A percentile compares a stretch with the other conserved stretches of the same genome.
These are phyloP conservation scores for Narthecium ossifragum DNA, from an alignment of 106 monocot species.

Conservation along the genomic window DNA sequence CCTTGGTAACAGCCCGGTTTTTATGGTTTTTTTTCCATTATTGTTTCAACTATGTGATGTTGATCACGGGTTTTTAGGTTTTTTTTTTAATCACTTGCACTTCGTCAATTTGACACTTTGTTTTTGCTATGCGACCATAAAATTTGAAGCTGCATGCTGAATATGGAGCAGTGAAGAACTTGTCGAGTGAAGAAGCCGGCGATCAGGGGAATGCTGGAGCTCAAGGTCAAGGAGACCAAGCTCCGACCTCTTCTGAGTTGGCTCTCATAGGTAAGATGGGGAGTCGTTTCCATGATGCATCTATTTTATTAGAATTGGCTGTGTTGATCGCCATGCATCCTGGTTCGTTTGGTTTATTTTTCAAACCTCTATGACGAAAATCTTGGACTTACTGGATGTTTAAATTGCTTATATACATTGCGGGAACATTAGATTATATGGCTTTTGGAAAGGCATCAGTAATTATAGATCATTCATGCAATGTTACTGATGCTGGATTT, in stretches of 20 bases:
- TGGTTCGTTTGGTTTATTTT: too few species aligned
- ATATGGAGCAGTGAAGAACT: constrained; percentile 58
- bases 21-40: background rate
- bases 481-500: background rate
- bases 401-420: too few species aligned
- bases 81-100: background rate
- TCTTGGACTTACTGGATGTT: too few species aligned
- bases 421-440: too few species aligned
- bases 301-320: background rate
- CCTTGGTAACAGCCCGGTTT: too few species aligned
- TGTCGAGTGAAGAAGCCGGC: constrained; percentile 22
- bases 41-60: too few species aligned
- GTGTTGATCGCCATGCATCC: too few species aligned
- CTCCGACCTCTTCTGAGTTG: constrained; percentile 37
- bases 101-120: background rate
- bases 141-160: constrained; percentile 60
- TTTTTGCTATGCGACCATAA: background rate
- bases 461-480: too few species aligned
- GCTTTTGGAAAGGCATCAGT: too few species aligned
- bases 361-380: too few species aligned
- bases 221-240: constrained; percentile 21
- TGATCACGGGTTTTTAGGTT: background rate
- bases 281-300: background rate
- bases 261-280: constrained; percentile 52
- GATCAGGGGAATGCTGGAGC: constrained; percentile 15